Percentiles rank a stretch among this genome's conserved stretches.
phyloP scores from a whole-genome alignment of 192 early-diverging fungal genomes.

The Mycoemilia scoparia region DNA sequence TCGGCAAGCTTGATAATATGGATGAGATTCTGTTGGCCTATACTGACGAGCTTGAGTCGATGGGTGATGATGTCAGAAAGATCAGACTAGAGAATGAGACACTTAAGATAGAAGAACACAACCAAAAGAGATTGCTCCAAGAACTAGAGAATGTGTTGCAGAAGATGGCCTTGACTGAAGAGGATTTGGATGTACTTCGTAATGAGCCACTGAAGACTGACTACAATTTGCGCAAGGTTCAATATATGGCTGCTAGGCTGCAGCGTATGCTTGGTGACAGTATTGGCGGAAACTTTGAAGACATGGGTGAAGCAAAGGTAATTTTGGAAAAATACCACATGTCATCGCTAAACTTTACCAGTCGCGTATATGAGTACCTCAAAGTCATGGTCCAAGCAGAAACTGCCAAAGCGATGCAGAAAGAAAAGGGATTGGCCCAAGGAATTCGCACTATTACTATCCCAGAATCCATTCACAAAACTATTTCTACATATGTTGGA shows the following conservation, averaged over 20 bases:
- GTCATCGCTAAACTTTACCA: conserved; percentile 44
- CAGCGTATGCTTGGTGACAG: conserved; percentile 45
- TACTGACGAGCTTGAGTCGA: conserved; percentile 71
- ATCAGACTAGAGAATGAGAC: conserved; percentile 85
- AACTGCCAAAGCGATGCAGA: conserved; percentile 32
- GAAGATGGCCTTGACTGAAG: conserved; percentile 41
- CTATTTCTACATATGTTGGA: conserved; percentile 43
- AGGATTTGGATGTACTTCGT: conserved; percentile 39
- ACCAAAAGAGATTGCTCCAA: conserved; percentile 68
- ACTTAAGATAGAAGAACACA: conserved; percentile 71
- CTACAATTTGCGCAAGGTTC: conserved; percentile 36
- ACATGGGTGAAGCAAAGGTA: no score
- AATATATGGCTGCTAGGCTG: conserved; percentile 43
- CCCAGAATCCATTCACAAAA: conserved; percentile 43
- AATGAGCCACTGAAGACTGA: conserved; percentile 44
- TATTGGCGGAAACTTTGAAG: conserved; percentile 32
- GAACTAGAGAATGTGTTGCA: conserved; percentile 69
- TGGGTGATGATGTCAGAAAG: conserved; percentile 88
- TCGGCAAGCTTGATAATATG: conserved; percentile 65
- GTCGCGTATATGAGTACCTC: conserved; percentile 41
- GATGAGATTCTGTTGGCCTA: conserved; percentile 77
- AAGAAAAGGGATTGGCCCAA: conserved; percentile 21
- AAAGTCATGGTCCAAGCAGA: conserved; percentile 44
- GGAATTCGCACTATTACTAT: conserved; percentile 22
- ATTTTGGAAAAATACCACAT: conserved; percentile 36